These are phyloP conservation scores for Calamus simplicifolius DNA, from an alignment of 176 grass and related monocot species.

Conservation along the genomic window DNA sequence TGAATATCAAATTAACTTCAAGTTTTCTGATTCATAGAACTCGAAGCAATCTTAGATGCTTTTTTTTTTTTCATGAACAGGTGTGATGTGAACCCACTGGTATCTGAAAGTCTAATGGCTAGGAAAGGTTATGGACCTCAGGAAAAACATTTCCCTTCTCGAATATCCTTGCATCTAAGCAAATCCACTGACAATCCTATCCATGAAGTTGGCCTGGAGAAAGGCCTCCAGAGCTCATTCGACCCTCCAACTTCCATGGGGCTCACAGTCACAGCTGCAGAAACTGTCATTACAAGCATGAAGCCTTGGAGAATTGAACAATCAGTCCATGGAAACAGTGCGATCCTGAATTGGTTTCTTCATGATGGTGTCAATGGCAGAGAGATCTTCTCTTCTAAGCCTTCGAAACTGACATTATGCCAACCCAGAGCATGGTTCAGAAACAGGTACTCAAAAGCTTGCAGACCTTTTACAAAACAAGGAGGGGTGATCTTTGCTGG, in stretches of 20 bases:
- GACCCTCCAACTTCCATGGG: conserved; percentile 64
- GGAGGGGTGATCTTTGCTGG: conserved; percentile 64
- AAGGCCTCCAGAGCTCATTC: conserved; percentile 52
- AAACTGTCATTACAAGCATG: conserved; percentile 59
- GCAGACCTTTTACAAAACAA: conserved; percentile 73
- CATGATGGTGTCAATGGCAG: conserved; percentile 76
- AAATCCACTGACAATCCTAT: conserved; percentile 78
- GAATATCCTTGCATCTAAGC: conserved; percentile 68
- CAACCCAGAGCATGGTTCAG: conserved; percentile 72
- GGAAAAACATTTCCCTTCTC: conserved; percentile 86
- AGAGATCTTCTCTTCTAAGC: conserved; percentile 61
- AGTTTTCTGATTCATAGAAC: no score
- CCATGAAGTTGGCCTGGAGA: conserved; percentile 58
- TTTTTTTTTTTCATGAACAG: conserved; percentile 15
- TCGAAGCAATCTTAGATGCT: no score
- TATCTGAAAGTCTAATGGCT: conserved; percentile 70
- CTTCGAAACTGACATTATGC: conserved; percentile 59
- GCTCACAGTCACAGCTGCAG: conserved; percentile 34
- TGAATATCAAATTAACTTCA: no score
- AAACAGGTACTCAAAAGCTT: conserved; percentile 57
- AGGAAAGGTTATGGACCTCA: conserved; percentile 69
- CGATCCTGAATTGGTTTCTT: conserved; percentile 61
- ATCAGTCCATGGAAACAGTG: conserved; percentile 55
- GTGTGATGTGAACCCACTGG: conserved; percentile 61
- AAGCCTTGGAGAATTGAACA: conserved; percentile 96